Conservation (phyloP, 106 monocot species). For the Dioscorea zingiberensis region DNA sequence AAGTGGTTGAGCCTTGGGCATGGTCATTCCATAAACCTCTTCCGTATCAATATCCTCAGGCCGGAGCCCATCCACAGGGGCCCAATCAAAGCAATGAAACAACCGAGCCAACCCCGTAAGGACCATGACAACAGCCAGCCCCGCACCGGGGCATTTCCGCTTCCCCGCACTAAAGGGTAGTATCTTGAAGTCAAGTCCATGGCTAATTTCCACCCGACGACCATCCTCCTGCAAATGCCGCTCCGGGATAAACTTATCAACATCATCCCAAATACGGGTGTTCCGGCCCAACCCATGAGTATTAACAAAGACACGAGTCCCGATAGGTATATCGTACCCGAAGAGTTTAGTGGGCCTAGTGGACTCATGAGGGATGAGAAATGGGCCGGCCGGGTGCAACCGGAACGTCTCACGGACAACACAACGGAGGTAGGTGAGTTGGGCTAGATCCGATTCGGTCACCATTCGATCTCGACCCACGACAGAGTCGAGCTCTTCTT, state of each 20-base stretch:
- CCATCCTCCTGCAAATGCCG: conserved; percentile 34
- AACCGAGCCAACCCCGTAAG: conserved; percentile 66
- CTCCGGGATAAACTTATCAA: conserved; percentile 67
- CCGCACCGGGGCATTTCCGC: conserved; percentile 86
- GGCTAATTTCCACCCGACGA: conserved; percentile 68
- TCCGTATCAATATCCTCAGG: conserved; percentile 55
- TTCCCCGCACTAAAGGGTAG: conserved; percentile 76
- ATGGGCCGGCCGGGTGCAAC: conserved; percentile 85
- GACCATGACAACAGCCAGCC: conserved; percentile 55
- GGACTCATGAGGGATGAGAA: conserved; percentile 92
- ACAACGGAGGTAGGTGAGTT: conserved; percentile 77
- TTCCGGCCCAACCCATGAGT: conserved; percentile 78
- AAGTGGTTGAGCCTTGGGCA: conserved; percentile 41
- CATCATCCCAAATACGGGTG: conserved; percentile 54
- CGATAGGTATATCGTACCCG: conserved; percentile 64
- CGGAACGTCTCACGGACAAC: conserved; percentile 88
- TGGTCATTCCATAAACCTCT: conserved; percentile 61
- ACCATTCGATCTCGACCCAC: conserved; percentile 55
- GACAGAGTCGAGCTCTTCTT: conserved; percentile 66
- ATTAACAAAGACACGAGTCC: conserved; percentile 83
- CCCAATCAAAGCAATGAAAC: conserved; percentile 80
- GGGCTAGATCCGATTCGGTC: conserved; percentile 51
- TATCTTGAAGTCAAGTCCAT: conserved; percentile 75
- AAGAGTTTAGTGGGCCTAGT: conserved; percentile 36
- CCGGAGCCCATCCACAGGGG: conserved; percentile 35